A percentile compares a stretch with the other conserved stretches of the same genome.
These are phyloP conservation scores for Bimuria novae-zelandiae DNA, from an alignment of 2,329 filamentous ascomycete genomes.

Conservation along the genomic window DNA sequence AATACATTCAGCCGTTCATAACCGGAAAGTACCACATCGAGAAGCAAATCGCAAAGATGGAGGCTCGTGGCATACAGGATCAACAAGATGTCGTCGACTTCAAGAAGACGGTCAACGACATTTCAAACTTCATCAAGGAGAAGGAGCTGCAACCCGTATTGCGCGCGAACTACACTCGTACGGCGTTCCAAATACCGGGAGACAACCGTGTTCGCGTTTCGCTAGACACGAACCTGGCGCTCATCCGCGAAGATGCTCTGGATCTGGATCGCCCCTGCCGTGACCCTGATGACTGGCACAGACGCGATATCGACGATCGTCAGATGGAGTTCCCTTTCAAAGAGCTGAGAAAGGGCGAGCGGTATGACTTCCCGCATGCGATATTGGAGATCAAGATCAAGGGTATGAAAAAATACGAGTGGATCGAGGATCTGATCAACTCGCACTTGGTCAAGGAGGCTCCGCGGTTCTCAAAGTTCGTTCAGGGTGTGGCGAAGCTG, in stretches of 20 bases:
- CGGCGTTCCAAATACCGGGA: conserved; percentile 93
- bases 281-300: conserved; percentile 87
- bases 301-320: conserved; percentile 81
- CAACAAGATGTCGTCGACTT: conserved; percentile 70
- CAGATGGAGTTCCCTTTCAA: conserved; percentile 87
- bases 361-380: conserved; percentile 87
- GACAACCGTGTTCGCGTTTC: conserved; percentile 90
- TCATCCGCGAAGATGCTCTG: conserved; percentile 77
- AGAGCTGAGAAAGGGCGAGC: conserved; percentile 86
- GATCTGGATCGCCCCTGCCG: conserved; percentile 86
- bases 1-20: conserved; percentile 87
- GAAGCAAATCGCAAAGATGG: conserved; percentile 84
- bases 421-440: conserved; percentile 89
- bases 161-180: conserved; percentile 90
- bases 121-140: conserved; percentile 79
- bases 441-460: conserved; percentile 91
- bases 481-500: conserved; percentile 86
- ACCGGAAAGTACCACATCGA: conserved; percentile 89
- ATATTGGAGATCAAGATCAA: conserved; percentile 89
- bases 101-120: conserved; percentile 71
- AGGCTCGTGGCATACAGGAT: conserved; percentile 72
- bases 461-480: conserved; percentile 94
- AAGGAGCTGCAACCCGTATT: conserved; percentile 81
- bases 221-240: conserved; percentile 88
- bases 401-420: conserved; percentile 72